Conservation (phyloP, 495 filamentous ascomycete genomes). For the Neurospora sp. region DNA sequence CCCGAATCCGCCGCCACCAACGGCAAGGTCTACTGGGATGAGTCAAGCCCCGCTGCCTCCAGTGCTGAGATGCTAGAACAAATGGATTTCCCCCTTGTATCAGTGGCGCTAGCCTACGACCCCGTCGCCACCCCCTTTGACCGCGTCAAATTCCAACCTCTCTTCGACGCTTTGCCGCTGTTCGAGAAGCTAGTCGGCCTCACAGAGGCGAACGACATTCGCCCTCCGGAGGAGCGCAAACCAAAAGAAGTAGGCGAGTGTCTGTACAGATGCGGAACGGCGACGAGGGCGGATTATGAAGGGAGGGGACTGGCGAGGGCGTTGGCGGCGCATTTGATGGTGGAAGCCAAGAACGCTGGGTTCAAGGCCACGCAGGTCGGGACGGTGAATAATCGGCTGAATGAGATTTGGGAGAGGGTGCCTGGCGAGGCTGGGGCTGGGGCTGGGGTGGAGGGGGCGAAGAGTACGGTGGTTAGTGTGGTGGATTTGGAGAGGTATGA, state of each 20-base stretch:
- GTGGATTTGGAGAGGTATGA: background rate
- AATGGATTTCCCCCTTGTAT: constrained; percentile 38
- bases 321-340: constrained; percentile 30
- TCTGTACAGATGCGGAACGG: constrained; percentile 30
- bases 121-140: constrained; percentile 22
- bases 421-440: background rate
- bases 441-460: background rate
- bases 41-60: constrained; percentile 1
- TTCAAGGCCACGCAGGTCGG: background rate
- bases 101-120: constrained; percentile 31
- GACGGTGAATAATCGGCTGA: background rate
- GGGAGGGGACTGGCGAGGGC: constrained; percentile 25
- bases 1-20: constrained; percentile 27
- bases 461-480: background rate
- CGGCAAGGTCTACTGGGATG: constrained; percentile 35
- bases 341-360: constrained; percentile 6
- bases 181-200: constrained; percentile 17
- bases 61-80: constrained; percentile 14
- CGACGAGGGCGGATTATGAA: constrained; percentile 24
- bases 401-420: background rate
- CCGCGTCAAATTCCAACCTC: constrained; percentile 9
- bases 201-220: constrained; percentile 13
- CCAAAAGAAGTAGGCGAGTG: constrained; percentile 22
- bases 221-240: constrained; percentile 13
- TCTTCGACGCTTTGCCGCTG: constrained; percentile 22